phyloP scores from a whole-genome alignment of 805 yeast genomes.

The Priceomyces haplophilus region DNA sequence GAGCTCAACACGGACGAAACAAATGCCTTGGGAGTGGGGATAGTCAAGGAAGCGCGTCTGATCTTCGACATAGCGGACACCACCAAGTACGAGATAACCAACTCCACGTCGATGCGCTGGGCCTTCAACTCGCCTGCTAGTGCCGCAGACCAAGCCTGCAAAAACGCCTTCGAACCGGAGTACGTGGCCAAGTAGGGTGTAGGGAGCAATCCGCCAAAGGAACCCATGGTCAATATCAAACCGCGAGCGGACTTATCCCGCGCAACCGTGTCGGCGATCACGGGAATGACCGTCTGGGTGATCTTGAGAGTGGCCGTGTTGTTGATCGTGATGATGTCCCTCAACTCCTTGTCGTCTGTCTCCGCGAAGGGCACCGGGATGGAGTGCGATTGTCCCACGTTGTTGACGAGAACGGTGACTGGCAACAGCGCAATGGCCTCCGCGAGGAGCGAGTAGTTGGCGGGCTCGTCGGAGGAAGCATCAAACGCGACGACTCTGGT shows the following conservation, averaged over 20 bases:
- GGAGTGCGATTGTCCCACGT: constrained; percentile 92
- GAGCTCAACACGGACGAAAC: constrained; percentile 67
- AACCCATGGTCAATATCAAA: constrained; percentile 89
- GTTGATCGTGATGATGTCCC: constrained; percentile 80
- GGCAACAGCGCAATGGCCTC: constrained; percentile 50
- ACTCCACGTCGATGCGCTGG: constrained; percentile 77
- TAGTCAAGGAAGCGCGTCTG: constrained; percentile 65
- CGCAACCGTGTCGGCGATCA: constrained; percentile 54
- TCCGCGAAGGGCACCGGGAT: constrained; percentile 92
- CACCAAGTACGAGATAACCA: constrained; percentile 82
- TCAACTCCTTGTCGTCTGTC: constrained; percentile 70
- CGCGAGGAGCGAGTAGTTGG: constrained; percentile 53
- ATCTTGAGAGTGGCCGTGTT: constrained; percentile 78
- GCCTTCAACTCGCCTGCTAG: constrained; percentile 78
- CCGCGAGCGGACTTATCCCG: constrained; percentile 52
- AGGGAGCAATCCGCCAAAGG: constrained; percentile 92
- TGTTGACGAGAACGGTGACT: constrained; percentile 78
- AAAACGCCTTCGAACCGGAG: constrained; percentile 93
- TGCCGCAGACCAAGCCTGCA: constrained; percentile 90
- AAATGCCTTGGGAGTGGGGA: constrained; percentile 80
- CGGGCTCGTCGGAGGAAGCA: constrained; percentile 59
- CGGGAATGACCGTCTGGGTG: constrained; percentile 76
- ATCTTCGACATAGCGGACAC: constrained; percentile 96
- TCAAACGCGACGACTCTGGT: constrained; percentile 76
- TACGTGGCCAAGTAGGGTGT: constrained; percentile 90